phyloP scores from a whole-genome alignment of 768 basidiomycete genomes.

The Kondoa subrosea region DNA sequence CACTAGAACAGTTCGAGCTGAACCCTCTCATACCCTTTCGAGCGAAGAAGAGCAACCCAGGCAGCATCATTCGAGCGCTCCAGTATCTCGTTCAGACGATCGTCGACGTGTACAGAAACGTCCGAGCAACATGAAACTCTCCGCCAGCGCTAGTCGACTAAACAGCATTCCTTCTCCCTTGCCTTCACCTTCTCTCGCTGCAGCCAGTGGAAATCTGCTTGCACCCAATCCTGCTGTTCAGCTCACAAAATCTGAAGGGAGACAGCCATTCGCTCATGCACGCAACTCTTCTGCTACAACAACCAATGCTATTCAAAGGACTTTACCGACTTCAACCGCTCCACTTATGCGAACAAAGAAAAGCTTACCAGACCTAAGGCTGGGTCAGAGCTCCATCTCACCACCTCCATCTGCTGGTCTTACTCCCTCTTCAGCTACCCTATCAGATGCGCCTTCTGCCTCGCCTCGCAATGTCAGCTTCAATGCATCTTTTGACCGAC shows the following conservation, averaged over 20 bases:
- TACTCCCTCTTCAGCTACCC: neutral
- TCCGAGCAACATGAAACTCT: neutral
- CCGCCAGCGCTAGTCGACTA: neutral
- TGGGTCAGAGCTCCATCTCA: constrained; percentile 29
- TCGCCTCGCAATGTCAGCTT: constrained; percentile 34
- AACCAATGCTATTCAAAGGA: neutral
- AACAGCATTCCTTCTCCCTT: constrained; percentile 4
- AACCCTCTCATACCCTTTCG: neutral
- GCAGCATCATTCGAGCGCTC: neutral
- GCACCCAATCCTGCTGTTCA: constrained; percentile 6
- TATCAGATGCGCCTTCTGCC: constrained; percentile 24
- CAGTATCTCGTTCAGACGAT: constrained; percentile 1
- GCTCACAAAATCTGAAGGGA: too few relatives aligned
- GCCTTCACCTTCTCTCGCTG: neutral
- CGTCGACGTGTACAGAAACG: neutral
- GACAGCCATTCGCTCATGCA: neutral
- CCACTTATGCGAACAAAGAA: constrained; percentile 43
- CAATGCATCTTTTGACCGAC: constrained; percentile 7
- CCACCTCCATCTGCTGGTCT: neutral
- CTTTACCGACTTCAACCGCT: constrained; percentile 2
- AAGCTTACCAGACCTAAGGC: constrained; percentile 69
- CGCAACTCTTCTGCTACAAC: neutral
- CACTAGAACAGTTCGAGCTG: neutral
- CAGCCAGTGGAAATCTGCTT: neutral
- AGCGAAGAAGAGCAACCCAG: neutral